Evolutionary conservation across 2,329 filamentous ascomycete species (phyloP), one percentile per base, ranked within the genome.

Genomic region (Ceratocystis eucalypticola): DNA sequence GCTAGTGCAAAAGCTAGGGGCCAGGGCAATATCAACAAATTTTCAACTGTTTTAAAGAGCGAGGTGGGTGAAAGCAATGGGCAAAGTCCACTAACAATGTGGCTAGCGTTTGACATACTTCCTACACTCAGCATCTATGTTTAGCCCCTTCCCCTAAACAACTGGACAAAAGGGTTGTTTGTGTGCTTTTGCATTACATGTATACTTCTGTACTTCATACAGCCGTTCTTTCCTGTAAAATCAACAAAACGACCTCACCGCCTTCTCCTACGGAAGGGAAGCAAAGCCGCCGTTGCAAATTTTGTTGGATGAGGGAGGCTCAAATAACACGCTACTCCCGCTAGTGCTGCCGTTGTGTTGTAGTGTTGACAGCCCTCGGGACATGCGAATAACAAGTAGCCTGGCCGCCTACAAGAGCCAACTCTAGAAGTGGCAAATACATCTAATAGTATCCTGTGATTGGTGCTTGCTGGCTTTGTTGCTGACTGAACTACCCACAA

Each of bases 401-500:
- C 33, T 20, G 30, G 5, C 7, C 15, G 17, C 33, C 30, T 33
- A 25, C 55, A 12, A 37, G 8, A 15, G 10, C 10, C 55, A 59
- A n/a, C 25, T 37, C 33, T n/a, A 33, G 25, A 4, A 59, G 55
- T 59, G 55, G 28, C 55, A 59, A 59, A 59, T 37, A 17, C 15
- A 8, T 6, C 5, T 20, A 59, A n/a, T n/a, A n/a, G 37, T 7
- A 30, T 30, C 17, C 5, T 59, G 17, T 59, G 55, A 59, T 59
- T 59, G 55, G 55, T 62, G 61, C 61, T 62, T 25, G 61, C 22
- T n/a, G 8, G 25, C 30, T 6, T 59, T 28, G 55, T 59, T 59
- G 55, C 55, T 59, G 55, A 59, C 55, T 59, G 55, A 37, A 59
- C 28, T 59, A 30, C 55, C 55, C 55, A 59, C 55, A 59, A 59